Percentiles rank a stretch among this genome's conserved stretches.
Conservation (phyloP, 495 filamentous ascomycete genomes). For the Penicillium subrubescens region DNA sequence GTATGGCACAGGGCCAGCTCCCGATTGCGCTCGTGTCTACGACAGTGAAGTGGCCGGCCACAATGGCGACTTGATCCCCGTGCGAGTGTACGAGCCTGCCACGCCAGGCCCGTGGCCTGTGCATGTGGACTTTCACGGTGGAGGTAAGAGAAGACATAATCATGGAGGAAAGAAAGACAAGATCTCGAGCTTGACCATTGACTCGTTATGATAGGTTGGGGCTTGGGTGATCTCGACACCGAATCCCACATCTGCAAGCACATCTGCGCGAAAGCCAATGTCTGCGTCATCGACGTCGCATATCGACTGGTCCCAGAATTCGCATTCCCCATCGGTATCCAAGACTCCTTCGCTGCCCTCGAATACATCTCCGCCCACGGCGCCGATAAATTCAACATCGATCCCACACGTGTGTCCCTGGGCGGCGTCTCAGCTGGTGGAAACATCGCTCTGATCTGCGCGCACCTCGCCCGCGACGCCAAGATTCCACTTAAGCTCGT, state of each 20-base stretch:
- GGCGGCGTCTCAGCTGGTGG: slow-evolving; percentile 55
- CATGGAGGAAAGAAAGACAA: neutral
- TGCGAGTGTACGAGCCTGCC: slow-evolving; percentile 47
- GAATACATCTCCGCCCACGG: slow-evolving; percentile 26
- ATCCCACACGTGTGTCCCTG: slow-evolving; percentile 45
- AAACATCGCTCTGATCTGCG: slow-evolving; percentile 46
- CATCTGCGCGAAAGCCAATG: slow-evolving; percentile 34
- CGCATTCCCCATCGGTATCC: slow-evolving; percentile 47
- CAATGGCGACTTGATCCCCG: slow-evolving; percentile 43
- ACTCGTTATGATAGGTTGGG: slow-evolving; percentile 41
- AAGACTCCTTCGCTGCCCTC: slow-evolving; percentile 50
- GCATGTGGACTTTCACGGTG: slow-evolving; percentile 53
- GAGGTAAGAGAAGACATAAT: slow-evolving; percentile 12
- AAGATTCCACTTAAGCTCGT: slow-evolving; percentile 44
- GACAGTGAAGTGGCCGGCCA: slow-evolving; percentile 40
- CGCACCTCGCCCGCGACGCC: slow-evolving; percentile 53
- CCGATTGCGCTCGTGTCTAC: slow-evolving; percentile 28
- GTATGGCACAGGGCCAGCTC: slow-evolving; percentile 33
- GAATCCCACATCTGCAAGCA: slow-evolving; percentile 40
- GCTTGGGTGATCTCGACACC: slow-evolving; percentile 47
- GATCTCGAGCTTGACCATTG: neutral
- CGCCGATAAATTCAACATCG: slow-evolving; percentile 45
- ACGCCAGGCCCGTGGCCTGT: slow-evolving; percentile 46
- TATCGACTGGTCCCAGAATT: slow-evolving; percentile 54
- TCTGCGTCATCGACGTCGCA: slow-evolving; percentile 54